Base-by-base conservation (phyloP, 148 eudicot species). In the Oxyria digyna region DNA sequence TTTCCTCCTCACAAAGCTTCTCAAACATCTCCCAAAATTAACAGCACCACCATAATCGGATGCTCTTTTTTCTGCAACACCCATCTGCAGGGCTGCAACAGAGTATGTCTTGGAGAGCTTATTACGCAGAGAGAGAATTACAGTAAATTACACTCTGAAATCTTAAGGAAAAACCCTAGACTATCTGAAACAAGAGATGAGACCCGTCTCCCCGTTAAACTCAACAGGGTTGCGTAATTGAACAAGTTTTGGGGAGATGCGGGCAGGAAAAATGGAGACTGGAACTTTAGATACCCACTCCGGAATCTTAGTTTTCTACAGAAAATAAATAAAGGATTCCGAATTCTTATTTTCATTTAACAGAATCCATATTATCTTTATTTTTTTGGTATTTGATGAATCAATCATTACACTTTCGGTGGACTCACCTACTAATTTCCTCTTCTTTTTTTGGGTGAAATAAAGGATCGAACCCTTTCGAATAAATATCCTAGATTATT, bases 1-100 rank as follows among this genome's bases (percentile, higher is more conserved):
- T 42, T 93, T 93, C 70, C 96, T 89, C 75, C 95, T 87, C 26
- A 78, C 77, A 74, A 92, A 77, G 66, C 89, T 80, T 68, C 66
- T 82, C 52, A 82, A 82, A 74, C 81, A 71, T 49, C 54, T 29
- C 41, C 46, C 49, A 57, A 54, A 24, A 2, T 42, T 40, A 14
- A 14, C 33, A 55, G 67, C 73, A 26, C 72, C 76, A 2, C 33
- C 62, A 20, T 27, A 57, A 27, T 57, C 64, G 27, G 37, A 29
- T 33, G 24, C 68, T 40, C 45, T 43, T 12, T 65, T 65, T n/a
- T 35, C 68, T 40, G 68, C n/a, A 65, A 35, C 27, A 65, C 68
- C 68, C 68, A 65, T 65, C 23, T 33, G 43, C 35, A 12, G 14
- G 20, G 17, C 50, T 4, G 50, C 50, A 3, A 45, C 59, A 50